These are phyloP conservation scores for Vigna angularis DNA, from an alignment of 306 rosid species.

Conservation along the genomic window DNA sequence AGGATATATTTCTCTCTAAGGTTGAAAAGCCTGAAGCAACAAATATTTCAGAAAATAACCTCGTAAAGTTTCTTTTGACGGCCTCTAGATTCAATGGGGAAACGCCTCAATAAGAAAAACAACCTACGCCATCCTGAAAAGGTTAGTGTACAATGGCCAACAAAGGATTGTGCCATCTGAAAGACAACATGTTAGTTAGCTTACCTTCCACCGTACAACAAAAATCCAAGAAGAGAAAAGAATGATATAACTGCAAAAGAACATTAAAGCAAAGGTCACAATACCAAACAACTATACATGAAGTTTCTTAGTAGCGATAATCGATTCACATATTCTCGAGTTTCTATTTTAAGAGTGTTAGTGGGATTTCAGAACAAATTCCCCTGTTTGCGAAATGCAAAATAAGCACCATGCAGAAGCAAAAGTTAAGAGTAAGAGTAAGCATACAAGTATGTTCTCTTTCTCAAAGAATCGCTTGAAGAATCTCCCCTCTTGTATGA, in stretches of 20 bases:
- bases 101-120: slow-evolving; percentile 71
- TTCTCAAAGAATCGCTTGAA: too few relatives aligned
- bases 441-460: too few relatives aligned
- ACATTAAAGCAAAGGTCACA: slow-evolving; percentile 40
- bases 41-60: slow-evolving; percentile 52
- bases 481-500: too few relatives aligned
- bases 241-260: slow-evolving; percentile 69
- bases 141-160: slow-evolving; percentile 18
- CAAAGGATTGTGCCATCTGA: neutral
- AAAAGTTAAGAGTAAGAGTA: too few relatives aligned
- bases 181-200: neutral
- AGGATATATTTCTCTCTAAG: slow-evolving; percentile 3
- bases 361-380: too few relatives aligned
- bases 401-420: too few relatives aligned
- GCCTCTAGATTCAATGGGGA: slow-evolving; percentile 85
- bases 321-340: neutral
- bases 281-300: neutral
- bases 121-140: slow-evolving; percentile 52
- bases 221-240: slow-evolving; percentile 72
- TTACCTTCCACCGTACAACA: slow-evolving; percentile 91
- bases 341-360: slow-evolving; percentile 2
- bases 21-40: slow-evolving; percentile 25
- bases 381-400: too few relatives aligned
- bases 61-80: slow-evolving; percentile 78
- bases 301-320: slow-evolving; percentile 3